phyloP scores from a whole-genome alignment of 2,329 filamentous ascomycete species.

The Arachnopeziza araneosa region DNA sequence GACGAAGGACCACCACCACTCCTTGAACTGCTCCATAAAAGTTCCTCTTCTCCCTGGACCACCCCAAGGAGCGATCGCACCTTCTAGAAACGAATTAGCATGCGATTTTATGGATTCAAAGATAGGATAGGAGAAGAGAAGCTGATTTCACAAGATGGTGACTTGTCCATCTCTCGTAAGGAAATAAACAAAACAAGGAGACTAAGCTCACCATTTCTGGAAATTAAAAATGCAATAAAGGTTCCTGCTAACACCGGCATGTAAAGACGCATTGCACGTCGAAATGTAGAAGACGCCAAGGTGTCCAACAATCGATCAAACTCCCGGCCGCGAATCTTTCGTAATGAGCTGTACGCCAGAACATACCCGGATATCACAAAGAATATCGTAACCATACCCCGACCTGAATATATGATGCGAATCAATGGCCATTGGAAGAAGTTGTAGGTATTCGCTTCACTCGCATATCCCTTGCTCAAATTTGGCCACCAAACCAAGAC shows the following conservation, averaged over 20 bases:
- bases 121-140: too few relatives aligned
- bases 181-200: too few relatives aligned
- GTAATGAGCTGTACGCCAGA: conserved; percentile 39
- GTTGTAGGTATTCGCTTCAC: conserved; percentile 25
- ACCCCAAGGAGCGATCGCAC: background rate
- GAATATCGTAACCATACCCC: conserved; percentile 42
- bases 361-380: conserved; percentile 45
- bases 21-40: background rate
- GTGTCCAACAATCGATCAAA: conserved; percentile 33
- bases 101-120: too few relatives aligned
- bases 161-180: too few relatives aligned
- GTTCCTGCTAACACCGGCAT: background rate
- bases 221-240: background rate
- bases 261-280: background rate
- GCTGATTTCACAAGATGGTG: too few relatives aligned
- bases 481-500: conserved; percentile 10
- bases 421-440: conserved; percentile 39
- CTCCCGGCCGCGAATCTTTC: conserved; percentile 35
- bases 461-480: conserved; percentile 12
- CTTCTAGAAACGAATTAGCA: too few relatives aligned
- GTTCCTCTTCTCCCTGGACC: background rate
- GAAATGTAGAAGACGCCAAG: conserved; percentile 35
- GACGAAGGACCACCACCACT: background rate
- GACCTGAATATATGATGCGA: conserved; percentile 38
- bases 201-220: too few relatives aligned